phyloP scores from a whole-genome alignment of 306 rosid genomes.

The Malus domestica region ASM211411v1 NC_041799.1:21831501-21832000 shows the following conservation, averaged over 20 bases:
- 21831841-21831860: constrained; percentile 66
- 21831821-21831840: constrained; percentile 41
- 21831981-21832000: constrained; percentile 72
- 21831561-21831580: constrained; percentile 68
- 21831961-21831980: constrained; percentile 86
- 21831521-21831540: constrained; percentile 47
- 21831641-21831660: constrained; percentile 60
- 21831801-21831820: constrained; percentile 52
- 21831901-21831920: constrained; percentile 82
- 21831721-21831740: constrained; percentile 97
- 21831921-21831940: constrained; percentile 75
- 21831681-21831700: constrained; percentile 83
- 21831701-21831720: constrained; percentile 76
- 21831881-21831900: constrained; percentile 71
- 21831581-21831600: constrained; percentile 43
- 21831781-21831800: constrained; percentile 88
- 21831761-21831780: constrained; percentile 76
- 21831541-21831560: constrained; percentile 74
- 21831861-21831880: constrained; percentile 64
- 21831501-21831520: constrained; percentile 46
- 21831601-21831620: constrained; percentile 51
- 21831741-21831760: constrained; percentile 68
- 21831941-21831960: constrained; percentile 95
- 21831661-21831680: constrained; percentile 73
- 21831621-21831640: constrained; percentile 70